Evolutionary conservation across 768 basidiomycete species (phyloP).

Genomic region (Peribolospora baueri): DNA sequence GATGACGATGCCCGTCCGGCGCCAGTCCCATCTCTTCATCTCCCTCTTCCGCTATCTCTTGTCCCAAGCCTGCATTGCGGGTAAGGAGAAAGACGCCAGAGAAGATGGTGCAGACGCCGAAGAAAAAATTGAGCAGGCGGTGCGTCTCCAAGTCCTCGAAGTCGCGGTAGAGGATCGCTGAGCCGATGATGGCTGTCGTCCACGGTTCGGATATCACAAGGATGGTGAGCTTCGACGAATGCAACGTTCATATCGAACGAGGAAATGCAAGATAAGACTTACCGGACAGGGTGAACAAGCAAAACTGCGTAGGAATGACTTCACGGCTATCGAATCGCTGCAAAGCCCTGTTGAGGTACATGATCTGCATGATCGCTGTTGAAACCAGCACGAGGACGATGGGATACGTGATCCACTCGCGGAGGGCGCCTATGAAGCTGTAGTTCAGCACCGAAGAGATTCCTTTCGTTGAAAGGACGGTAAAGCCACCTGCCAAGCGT

Average conservation of each 20-base stretch:
- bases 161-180: constrained; percentile 80
- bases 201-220: background rate
- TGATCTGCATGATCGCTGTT: constrained; percentile 20
- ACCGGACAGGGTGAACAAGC: constrained; percentile 64
- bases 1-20: no score
- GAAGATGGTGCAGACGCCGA: no score
- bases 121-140: no score
- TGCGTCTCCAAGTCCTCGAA: constrained; percentile 27
- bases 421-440: constrained; percentile 40
- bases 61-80: no score
- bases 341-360: constrained; percentile 27
- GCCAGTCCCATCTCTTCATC: no score
- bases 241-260: no score
- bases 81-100: no score
- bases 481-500: constrained; percentile 28
- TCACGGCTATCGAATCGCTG: constrained; percentile 87
- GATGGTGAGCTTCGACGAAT: background rate
- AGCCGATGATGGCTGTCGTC: constrained; percentile 49
- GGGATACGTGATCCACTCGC: constrained; percentile 61
- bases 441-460: constrained; percentile 61
- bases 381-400: constrained; percentile 34
- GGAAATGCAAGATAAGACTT: background rate
- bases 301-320: constrained; percentile 86
- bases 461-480: constrained; percentile 81
- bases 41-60: no score